phyloP scores from a whole-genome alignment of 2,329 filamentous ascomycete genomes.

The Monosporascus sp. region DNA sequence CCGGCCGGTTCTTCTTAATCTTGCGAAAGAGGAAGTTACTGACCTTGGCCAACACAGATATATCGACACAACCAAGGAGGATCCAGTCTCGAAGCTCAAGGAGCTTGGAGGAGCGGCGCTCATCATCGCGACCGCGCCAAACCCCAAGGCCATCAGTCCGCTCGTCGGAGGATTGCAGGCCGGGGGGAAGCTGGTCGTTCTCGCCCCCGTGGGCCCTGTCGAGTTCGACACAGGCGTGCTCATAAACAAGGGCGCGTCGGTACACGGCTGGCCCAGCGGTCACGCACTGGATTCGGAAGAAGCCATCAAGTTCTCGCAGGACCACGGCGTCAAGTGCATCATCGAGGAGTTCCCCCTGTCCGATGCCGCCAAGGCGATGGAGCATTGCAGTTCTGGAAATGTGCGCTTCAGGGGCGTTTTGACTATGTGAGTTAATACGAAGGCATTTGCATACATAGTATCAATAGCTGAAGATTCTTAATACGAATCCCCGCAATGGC shows the following conservation, averaged over 20 bases:
- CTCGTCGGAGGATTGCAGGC: constrained; percentile 49
- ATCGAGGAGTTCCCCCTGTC: constrained; percentile 59
- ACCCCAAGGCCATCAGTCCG: constrained; percentile 46
- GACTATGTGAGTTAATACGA: constrained; percentile 23
- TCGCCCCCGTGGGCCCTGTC: constrained; percentile 45
- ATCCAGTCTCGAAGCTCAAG: constrained; percentile 42
- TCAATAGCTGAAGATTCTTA: neutral
- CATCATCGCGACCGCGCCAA: constrained; percentile 59
- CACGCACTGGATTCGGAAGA: constrained; percentile 59
- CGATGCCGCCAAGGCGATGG: constrained; percentile 40
- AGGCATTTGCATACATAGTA: neutral
- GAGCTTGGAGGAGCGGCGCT: constrained; percentile 57
- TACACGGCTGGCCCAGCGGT: constrained; percentile 61
- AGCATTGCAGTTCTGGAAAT: constrained; percentile 34
- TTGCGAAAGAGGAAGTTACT: neutral
- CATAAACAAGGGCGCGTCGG: constrained; percentile 46
- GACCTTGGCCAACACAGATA: constrained; percentile 17
- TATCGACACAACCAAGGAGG: constrained; percentile 49
- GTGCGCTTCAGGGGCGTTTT: constrained; percentile 42
- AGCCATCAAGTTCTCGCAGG: constrained; percentile 58
- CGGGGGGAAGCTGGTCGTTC: constrained; percentile 53
- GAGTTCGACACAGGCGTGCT: constrained; percentile 37
- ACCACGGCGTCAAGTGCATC: constrained; percentile 58
- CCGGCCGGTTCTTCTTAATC: neutral
- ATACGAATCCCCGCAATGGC: too few species aligned